A percentile compares a stretch with the other conserved stretches of the same genome.
Evolutionary conservation across 73 alveolate genomes (phyloP).

Genomic region (Paramecium sexaurelia): DNA sequence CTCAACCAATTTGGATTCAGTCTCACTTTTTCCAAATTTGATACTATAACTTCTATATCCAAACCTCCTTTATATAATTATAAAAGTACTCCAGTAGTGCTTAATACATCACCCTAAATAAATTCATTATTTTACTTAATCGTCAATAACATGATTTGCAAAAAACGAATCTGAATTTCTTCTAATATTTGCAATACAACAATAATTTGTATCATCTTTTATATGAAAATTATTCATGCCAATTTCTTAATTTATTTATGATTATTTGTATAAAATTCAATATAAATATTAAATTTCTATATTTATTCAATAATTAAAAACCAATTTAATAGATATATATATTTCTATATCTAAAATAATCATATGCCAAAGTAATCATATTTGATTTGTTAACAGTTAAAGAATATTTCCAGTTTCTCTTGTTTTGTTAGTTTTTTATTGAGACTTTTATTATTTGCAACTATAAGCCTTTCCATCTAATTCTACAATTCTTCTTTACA

Average conservation of each 20-base stretch:
- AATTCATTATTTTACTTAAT: background rate
- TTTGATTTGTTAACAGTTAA: conserved; percentile 2
- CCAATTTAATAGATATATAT: background rate
- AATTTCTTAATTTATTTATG: background rate
- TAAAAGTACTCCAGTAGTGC: background rate
- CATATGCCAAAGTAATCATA: background rate
- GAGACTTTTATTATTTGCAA: background rate
- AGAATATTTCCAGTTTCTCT: background rate
- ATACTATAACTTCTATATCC: background rate
- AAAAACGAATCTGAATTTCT: background rate
- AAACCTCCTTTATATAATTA: background rate
- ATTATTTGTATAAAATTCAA: background rate
- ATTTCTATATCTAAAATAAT: background rate
- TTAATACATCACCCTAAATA: conserved; percentile 8
- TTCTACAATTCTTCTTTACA: background rate
- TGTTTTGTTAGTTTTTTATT: background rate
- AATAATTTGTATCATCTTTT: background rate
- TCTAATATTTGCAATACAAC: background rate
- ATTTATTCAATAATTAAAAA: background rate
- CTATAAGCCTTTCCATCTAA: background rate
- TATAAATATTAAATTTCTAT: background rate
- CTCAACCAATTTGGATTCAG: conserved; percentile 58
- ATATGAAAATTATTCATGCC: background rate
- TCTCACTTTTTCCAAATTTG: background rate
- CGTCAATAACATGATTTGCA: conserved; percentile 2